phyloP scores from a whole-genome alignment of 257 asterid species.

The Solanum rostratum region DNA sequence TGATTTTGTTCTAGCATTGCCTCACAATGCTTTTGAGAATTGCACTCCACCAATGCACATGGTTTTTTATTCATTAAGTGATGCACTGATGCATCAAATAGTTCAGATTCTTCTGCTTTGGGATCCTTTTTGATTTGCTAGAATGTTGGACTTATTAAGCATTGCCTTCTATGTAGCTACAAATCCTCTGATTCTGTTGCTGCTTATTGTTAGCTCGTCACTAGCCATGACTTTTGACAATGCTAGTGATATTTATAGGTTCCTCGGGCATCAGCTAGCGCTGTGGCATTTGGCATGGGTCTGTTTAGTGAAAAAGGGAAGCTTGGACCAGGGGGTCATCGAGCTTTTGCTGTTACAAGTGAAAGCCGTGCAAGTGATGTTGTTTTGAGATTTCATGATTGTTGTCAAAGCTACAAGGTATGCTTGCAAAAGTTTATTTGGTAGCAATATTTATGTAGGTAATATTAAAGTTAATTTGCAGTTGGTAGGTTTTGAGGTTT shows the following conservation, averaged over 20 bases:
- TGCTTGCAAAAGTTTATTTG: not conserved
- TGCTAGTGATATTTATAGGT: constrained; percentile 24
- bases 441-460: not conserved
- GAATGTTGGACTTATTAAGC: not conserved
- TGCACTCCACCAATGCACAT: not conserved
- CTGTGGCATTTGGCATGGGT: constrained; percentile 97
- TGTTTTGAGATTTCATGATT: constrained; percentile 83
- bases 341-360: constrained; percentile 91
- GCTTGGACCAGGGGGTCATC: constrained; percentile 78
- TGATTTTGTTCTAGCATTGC: not conserved
- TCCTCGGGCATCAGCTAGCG: constrained; percentile 96
- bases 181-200: not conserved
- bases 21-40: not conserved
- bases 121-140: not conserved
- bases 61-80: not conserved
- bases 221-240: not conserved
- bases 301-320: constrained; percentile 76
- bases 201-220: not conserved
- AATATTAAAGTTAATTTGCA: not conserved
- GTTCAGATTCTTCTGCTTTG: not conserved
- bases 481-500: not conserved
- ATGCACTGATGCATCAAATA: not conserved
- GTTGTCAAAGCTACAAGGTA: constrained; percentile 97
- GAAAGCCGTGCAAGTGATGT: constrained; percentile 96
- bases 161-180: not conserved